Percentiles rank a stretch among this genome's conserved stretches.
phyloP scores from a whole-genome alignment of 1,139 yeast species.

The Blastobotrys serpentis region DNA sequence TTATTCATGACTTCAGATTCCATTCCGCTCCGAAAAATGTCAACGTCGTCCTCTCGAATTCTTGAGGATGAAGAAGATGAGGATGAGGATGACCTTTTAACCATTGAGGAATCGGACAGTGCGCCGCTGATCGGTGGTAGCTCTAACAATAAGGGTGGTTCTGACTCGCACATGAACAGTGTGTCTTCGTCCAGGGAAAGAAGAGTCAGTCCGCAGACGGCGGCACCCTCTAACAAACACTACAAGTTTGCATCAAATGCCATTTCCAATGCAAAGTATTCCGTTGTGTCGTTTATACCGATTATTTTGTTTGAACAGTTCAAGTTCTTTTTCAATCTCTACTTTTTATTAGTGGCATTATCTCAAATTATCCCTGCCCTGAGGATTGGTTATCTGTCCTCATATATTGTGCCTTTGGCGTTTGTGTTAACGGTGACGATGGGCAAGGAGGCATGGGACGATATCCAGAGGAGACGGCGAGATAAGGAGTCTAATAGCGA shows the following conservation, averaged over 20 bases:
- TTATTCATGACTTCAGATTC: conserved; percentile 19
- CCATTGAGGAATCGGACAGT: conserved; percentile 15
- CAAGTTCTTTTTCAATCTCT: conserved; percentile 91
- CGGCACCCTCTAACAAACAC: conserved; percentile 19
- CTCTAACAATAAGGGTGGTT: neutral
- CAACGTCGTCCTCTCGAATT: conserved; percentile 14
- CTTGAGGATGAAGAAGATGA: conserved; percentile 17
- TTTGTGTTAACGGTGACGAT: conserved; percentile 91
- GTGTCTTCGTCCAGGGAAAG: conserved; percentile 16
- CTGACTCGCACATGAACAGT: neutral
- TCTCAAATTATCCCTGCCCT: conserved; percentile 91
- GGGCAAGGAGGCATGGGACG: conserved; percentile 95
- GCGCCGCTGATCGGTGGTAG: conserved; percentile 20
- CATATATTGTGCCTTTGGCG: conserved; percentile 90
- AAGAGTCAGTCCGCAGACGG: conserved; percentile 17
- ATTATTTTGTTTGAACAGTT: conserved; percentile 90
- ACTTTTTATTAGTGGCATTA: conserved; percentile 87
- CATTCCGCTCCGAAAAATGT: conserved; percentile 24
- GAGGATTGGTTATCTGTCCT: conserved; percentile 88
- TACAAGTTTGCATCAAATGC: conserved; percentile 67
- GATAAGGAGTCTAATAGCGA: conserved; percentile 89
- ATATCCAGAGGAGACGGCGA: conserved; percentile 82
- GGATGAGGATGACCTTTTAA: conserved; percentile 18
- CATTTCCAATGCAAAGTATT: conserved; percentile 91
- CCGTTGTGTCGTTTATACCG: conserved; percentile 85